Base-by-base conservation (phyloP, 345 rosid genomes). In the Linum lewisii region DNA sequence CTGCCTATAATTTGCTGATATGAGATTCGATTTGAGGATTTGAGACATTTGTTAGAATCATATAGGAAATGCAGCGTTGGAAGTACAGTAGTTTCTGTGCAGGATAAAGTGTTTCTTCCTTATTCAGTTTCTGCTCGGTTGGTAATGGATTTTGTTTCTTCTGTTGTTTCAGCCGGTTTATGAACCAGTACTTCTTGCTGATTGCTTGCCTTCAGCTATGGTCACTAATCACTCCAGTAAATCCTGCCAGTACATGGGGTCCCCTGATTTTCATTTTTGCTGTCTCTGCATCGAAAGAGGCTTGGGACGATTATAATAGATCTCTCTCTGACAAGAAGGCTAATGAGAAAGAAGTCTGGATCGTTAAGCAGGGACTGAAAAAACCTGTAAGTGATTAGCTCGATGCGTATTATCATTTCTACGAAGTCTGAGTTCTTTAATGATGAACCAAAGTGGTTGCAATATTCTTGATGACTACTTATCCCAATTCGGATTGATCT, bases 201-300 rank as follows among this genome's bases (percentile, higher is more conserved):
- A 93, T 93, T 72, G 99, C 99, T 20, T 93, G 99, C 84, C 99
- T 93, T 73, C 99, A 93, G 79, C 85, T 93, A 45, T 93, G 99
- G 99, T 81, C 99, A 21, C 96, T 93, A 44, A 93, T 93, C 65
- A 93, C 99, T 67, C 99, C 99, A 51, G 99, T 93, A 49, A 93
- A 89, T 75, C 99, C 99, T 66, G 99, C 97, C 51, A 93, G 99
- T 66, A 93, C 99, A 36, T 93, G 99, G 99, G 99, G 97, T 71
- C 99, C 99, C 0, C 80, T 93, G 19, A 81, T 93, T 60, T 84
- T 93, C 68, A 89, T 93, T 71, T 93, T 93, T 74, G 88, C 99
- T 0, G 92, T 93, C 65, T 93, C 99, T 2, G 97, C 99, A 32
- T 73, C 96, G 44, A 93, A 93, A 80, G 99, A 93, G 80, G 99